These are phyloP conservation scores for Trichomonas tenax DNA, from an alignment of 208 protist species.

Conservation along the genomic window DNA sequence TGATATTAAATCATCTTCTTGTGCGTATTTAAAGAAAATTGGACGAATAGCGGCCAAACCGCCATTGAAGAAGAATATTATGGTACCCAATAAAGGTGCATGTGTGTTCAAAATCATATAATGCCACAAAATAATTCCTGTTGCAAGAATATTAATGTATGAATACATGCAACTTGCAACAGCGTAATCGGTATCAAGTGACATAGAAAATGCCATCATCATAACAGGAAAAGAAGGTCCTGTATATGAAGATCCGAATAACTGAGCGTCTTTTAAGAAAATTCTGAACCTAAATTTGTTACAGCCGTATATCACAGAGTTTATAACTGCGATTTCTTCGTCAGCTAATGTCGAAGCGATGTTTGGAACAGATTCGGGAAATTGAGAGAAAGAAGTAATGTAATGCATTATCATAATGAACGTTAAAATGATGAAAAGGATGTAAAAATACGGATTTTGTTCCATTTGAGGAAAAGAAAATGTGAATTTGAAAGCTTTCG, in stretches of 20 bases:
- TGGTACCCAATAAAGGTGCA: not conserved
- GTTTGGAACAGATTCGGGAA: not conserved
- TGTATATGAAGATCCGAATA: not conserved
- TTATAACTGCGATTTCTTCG: not conserved
- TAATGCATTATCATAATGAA: not conserved
- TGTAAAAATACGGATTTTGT: not conserved
- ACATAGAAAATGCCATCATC: not conserved
- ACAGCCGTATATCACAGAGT: not conserved
- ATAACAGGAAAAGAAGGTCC: not conserved
- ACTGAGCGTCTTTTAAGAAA: not conserved
- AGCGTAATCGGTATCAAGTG: not conserved
- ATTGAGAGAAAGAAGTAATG: not conserved
- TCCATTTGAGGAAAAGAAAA: not conserved
- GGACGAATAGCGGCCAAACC: not conserved
- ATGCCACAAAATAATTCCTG: not conserved
- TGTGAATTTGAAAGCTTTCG: not conserved
- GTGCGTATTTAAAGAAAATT: not conserved
- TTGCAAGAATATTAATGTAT: not conserved
- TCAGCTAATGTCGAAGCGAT: not conserved
- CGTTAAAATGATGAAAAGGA: not conserved
- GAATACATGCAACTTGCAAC: not conserved
- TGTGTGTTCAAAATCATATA: not conserved
- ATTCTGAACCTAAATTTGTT: not conserved
- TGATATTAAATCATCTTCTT: not conserved
- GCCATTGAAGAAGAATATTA: not conserved